These are phyloP conservation scores for Mycena amicta DNA, from an alignment of 768 basidiomycete species.

Conservation along the genomic window DNA sequence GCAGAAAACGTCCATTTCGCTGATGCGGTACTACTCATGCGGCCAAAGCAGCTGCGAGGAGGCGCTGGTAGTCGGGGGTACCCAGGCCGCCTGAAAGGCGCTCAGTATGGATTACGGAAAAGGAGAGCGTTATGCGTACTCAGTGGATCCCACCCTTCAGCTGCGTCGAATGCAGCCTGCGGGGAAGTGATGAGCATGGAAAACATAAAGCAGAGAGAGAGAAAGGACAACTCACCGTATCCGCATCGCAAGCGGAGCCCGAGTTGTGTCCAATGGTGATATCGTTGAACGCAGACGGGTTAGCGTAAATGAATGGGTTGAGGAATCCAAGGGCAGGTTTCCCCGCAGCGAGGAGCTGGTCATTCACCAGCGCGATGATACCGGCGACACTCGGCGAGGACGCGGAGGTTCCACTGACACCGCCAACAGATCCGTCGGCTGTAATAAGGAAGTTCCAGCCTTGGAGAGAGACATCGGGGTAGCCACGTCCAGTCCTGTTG, in stretches of 20 bases:
- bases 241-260: slow-evolving; percentile 6
- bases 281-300: slow-evolving; percentile 9
- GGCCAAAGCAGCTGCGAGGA: slow-evolving; percentile 7
- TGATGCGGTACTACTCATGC: too few relatives aligned
- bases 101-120: too few relatives aligned
- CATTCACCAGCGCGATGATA: slow-evolving; percentile 46
- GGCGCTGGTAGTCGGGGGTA: slow-evolving; percentile 9
- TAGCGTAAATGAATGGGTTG: not conserved
- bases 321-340: slow-evolving; percentile 37
- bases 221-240: not conserved
- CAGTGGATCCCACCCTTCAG: too few relatives aligned
- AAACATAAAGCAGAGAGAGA: slow-evolving; percentile 1
- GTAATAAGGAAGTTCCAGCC: slow-evolving; percentile 11
- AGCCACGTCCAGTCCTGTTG: too few relatives aligned
- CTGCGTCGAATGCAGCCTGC: too few relatives aligned
- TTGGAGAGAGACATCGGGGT: slow-evolving; percentile 23
- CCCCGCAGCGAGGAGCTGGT: slow-evolving; percentile 35
- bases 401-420: slow-evolving; percentile 45
- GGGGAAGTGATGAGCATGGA: too few relatives aligned
- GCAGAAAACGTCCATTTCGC: too few relatives aligned
- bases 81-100: slow-evolving; percentile 8
- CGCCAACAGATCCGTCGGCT: not conserved
- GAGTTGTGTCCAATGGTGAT: slow-evolving; percentile 11
- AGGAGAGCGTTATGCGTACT: too few relatives aligned
- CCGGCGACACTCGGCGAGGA: slow-evolving; percentile 46